Evolutionary conservation across 2,329 filamentous ascomycete species (phyloP).

Genomic region (Colletotrichum chlorophyti): DNA sequence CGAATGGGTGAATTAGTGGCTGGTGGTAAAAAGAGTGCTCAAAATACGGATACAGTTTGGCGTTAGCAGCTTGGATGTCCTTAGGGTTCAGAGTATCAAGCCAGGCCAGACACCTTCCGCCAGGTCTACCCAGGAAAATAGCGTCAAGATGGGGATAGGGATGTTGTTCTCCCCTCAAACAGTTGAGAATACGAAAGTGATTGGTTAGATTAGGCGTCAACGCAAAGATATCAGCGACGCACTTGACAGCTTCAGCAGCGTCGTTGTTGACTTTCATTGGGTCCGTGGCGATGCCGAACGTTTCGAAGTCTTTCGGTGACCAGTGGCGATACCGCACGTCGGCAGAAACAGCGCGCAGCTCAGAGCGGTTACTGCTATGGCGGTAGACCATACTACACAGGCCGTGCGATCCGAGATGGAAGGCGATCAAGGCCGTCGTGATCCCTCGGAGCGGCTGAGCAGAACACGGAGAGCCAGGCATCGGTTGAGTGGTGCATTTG

Average conservation of each 20-base stretch:
- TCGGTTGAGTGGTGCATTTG: constrained; percentile 47
- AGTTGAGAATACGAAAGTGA: not conserved
- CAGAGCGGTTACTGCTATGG: constrained; percentile 60
- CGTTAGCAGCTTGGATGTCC: no score
- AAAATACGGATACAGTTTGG: no score
- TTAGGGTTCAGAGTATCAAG: no score
- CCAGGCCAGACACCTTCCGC: no score
- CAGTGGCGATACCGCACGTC: constrained; percentile 53
- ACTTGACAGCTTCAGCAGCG: constrained; percentile 48
- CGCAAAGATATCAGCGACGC: constrained; percentile 29
- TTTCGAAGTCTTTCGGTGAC: constrained; percentile 46
- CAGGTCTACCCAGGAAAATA: no score
- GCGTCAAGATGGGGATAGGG: no score
- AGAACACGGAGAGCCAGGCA: constrained; percentile 47
- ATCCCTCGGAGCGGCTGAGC: constrained; percentile 4
- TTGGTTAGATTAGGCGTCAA: not conserved
- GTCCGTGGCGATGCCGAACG: constrained; percentile 60
- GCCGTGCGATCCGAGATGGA: constrained; percentile 50
- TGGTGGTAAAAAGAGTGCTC: no score
- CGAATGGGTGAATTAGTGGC: no score
- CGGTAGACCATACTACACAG: constrained; percentile 43
- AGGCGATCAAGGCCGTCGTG: constrained; percentile 31
- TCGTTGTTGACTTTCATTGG: constrained; percentile 57
- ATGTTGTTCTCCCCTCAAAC: no score
- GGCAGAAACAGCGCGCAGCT: constrained; percentile 60